A percentile compares a stretch with the other conserved stretches of the same genome.
phyloP scores from a whole-genome alignment of 1,284 basidiomycete species.

The Coniferiporia sulphurascens region DNA sequence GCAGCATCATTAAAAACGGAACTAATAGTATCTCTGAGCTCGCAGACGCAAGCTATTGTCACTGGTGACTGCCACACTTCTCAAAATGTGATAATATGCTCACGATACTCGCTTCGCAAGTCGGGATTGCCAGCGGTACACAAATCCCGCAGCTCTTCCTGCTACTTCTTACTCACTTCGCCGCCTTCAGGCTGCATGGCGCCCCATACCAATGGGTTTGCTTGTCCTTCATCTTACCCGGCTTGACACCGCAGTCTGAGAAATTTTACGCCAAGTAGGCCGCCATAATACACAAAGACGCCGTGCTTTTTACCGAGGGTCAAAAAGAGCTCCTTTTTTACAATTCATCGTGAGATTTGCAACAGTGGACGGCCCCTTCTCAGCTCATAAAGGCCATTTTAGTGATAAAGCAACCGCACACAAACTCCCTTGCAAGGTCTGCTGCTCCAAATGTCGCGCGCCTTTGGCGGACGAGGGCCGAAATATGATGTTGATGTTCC shows the following conservation, averaged over 20 bases:
- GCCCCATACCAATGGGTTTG: conserved; percentile 16
- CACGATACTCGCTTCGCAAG: neutral
- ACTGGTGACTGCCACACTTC: neutral
- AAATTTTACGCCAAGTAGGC: neutral
- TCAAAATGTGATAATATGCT: neutral
- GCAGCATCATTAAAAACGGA: neutral
- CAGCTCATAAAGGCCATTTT: neutral
- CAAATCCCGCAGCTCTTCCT: neutral
- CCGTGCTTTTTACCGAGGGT: conserved; percentile 7
- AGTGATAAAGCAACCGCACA: conserved; percentile 6
- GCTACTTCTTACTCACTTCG: neutral
- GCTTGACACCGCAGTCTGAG: neutral
- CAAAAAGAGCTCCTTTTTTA: conserved; percentile 8
- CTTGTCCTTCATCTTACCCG: neutral
- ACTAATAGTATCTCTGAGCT: neutral
- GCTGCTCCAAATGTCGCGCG: conserved; percentile 8
- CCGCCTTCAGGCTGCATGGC: conserved; percentile 5
- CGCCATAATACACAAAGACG: conserved; percentile 14
- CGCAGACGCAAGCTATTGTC: conserved; percentile 7
- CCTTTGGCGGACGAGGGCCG: conserved; percentile 14
- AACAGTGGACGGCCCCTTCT: neutral
- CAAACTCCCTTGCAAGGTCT: conserved; percentile 11
- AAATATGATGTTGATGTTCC: conserved; percentile 17
- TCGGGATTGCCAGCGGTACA: conserved; percentile 12
- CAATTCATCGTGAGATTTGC: neutral